phyloP scores from a whole-genome alignment of 129 eudicot genomes.

The Calendula officinalis region DNA sequence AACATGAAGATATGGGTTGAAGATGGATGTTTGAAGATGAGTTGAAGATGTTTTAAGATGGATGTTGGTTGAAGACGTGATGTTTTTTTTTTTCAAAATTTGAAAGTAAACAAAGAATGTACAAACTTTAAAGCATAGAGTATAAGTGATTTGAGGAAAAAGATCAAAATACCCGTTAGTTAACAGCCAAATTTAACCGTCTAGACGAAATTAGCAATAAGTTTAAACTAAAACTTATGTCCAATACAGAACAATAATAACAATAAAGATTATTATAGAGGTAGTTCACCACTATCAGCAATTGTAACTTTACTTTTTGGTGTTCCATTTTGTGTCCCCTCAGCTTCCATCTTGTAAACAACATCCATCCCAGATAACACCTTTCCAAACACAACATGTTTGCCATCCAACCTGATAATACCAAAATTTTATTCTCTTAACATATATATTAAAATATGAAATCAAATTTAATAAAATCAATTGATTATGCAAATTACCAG shows the following conservation, averaged over 20 bases:
- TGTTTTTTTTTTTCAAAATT: too few species aligned
- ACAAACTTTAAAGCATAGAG: too few species aligned
- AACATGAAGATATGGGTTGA: too few species aligned
- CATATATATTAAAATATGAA: too few species aligned
- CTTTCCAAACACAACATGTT: constrained; percentile 94
- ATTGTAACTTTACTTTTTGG: constrained; percentile 78
- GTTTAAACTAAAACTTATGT: constrained; percentile 9
- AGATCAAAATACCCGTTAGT: too few species aligned
- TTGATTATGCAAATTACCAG: constrained; percentile 53
- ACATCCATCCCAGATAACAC: constrained; percentile 97
- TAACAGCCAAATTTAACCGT: not conserved
- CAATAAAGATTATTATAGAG: constrained; percentile 41
- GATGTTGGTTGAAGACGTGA: too few species aligned
- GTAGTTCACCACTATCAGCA: constrained; percentile 97
- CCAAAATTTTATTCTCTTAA: not conserved
- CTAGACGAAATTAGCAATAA: not conserved
- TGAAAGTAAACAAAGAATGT: too few species aligned
- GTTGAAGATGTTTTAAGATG: too few species aligned
- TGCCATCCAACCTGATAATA: constrained; percentile 80
- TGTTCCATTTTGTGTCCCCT: constrained; percentile 82
- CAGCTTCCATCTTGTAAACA: constrained; percentile 97
- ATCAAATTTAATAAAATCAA: not conserved
- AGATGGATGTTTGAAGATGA: too few species aligned
- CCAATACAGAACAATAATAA: constrained; percentile 1
- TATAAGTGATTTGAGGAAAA: too few species aligned